These are phyloP conservation scores for Solanum sparsipilum DNA, from an alignment of 257 asterid genomes.

Conservation along the genomic window DNA sequence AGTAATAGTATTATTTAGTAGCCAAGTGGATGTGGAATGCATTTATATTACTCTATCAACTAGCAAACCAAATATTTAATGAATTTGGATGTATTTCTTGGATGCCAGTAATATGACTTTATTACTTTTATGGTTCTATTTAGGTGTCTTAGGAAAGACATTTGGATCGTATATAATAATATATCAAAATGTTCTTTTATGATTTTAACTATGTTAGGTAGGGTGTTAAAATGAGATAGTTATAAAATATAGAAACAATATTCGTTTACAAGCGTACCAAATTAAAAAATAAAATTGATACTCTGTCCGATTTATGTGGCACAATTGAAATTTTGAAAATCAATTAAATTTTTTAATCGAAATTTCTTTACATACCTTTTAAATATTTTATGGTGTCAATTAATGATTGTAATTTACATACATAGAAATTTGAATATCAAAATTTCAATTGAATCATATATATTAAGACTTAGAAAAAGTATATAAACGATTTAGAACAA, in stretches of 20 bases:
- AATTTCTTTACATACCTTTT: no score
- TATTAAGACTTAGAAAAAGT: neutral
- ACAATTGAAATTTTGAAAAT: neutral
- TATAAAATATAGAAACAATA: neutral
- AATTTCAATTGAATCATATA: neutral
- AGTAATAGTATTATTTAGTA: neutral
- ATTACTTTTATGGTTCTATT: neutral
- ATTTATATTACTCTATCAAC: neutral
- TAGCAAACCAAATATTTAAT: neutral
- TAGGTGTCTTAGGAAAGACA: neutral
- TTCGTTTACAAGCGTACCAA: no score
- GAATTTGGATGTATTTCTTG: neutral
- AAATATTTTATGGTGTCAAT: no score
- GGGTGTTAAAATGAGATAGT: neutral
- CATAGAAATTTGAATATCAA: no score
- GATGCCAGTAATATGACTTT: neutral
- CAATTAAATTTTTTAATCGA: no score
- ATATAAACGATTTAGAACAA: neutral
- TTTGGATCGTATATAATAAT: neutral
- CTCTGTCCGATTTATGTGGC: neutral
- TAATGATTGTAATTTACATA: no score
- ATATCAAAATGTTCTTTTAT: no score
- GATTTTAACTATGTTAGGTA: neutral
- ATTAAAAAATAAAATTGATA: no score
- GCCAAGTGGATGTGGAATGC: neutral